A percentile compares a stretch with the other conserved stretches of the same genome.
Conservation (phyloP, 1,284 basidiomycete genomes). For the Omphalotus olearius region DNA sequence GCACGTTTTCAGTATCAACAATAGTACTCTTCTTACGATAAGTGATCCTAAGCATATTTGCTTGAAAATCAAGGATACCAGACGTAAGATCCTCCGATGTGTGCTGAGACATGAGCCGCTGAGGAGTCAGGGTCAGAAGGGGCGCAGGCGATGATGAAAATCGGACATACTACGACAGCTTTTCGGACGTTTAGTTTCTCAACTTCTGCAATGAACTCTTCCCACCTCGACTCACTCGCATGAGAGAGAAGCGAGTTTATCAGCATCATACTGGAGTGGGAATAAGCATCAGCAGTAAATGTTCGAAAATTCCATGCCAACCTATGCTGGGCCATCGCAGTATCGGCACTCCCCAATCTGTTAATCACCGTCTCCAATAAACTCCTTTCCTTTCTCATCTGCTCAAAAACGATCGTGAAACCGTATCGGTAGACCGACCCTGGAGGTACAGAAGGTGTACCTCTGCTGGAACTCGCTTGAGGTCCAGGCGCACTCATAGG, state of each 20-base stretch:
- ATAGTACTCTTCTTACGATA: slow-evolving; percentile 77
- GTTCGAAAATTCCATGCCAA: slow-evolving; percentile 26
- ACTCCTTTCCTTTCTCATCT: slow-evolving; percentile 67
- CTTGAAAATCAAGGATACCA: slow-evolving; percentile 89
- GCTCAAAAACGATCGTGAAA: slow-evolving; percentile 77
- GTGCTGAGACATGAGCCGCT: slow-evolving; percentile 87
- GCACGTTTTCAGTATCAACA: slow-evolving; percentile 66
- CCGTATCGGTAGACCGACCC: slow-evolving; percentile 79
- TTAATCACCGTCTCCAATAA: slow-evolving; percentile 76
- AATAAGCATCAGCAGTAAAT: background rate
- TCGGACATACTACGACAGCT: slow-evolving; percentile 70
- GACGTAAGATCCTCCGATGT: slow-evolving; percentile 83
- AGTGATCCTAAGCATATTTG: slow-evolving; percentile 79
- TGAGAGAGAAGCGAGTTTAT: slow-evolving; percentile 85
- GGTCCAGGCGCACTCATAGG: slow-evolving; percentile 59
- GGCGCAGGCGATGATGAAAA: background rate
- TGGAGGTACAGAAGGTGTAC: slow-evolving; percentile 44
- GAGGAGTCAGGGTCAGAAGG: slow-evolving; percentile 1
- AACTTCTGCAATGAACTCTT: slow-evolving; percentile 72
- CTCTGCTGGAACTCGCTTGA: slow-evolving; percentile 57
- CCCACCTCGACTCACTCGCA: slow-evolving; percentile 73
- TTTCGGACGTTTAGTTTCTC: slow-evolving; percentile 80
- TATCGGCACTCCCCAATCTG: slow-evolving; percentile 77
- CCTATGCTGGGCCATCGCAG: slow-evolving; percentile 84
- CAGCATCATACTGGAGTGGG: slow-evolving; percentile 67